These are phyloP conservation scores for Zanthoxylum bungeanum DNA, from an alignment of 345 rosid species.

Conservation along the genomic window DNA sequence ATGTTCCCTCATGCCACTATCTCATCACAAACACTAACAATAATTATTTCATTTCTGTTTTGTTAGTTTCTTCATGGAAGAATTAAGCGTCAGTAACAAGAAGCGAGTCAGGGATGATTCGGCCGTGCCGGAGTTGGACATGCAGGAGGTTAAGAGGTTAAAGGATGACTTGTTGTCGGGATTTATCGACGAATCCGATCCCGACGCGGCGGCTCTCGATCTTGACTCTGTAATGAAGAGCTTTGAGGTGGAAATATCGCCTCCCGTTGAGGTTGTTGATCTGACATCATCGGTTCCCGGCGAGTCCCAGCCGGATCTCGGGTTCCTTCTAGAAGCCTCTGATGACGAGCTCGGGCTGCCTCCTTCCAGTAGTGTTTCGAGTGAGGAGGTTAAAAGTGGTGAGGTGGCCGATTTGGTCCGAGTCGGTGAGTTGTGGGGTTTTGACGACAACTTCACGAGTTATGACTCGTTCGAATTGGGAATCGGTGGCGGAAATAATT, in stretches of 20 bases:
- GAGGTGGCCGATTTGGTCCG: constrained; percentile 24
- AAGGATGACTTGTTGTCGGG: constrained; percentile 36
- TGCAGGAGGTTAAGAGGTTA: constrained; percentile 40
- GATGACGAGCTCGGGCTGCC: constrained; percentile 57
- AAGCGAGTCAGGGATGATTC: constrained; percentile 52
- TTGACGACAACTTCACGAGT: constrained; percentile 20
- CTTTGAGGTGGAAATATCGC: constrained; percentile 42
- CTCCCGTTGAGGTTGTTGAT: constrained; percentile 10
- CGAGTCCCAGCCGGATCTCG: constrained; percentile 37
- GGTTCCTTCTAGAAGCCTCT: constrained; percentile 46
- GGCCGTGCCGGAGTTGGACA: constrained; percentile 26
- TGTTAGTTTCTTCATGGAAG: constrained; percentile 32
- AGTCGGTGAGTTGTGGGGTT: constrained; percentile 36
- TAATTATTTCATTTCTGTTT: background rate
- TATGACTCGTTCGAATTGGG: constrained; percentile 39
- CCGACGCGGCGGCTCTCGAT: constrained; percentile 24
- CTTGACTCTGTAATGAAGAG: constrained; percentile 46
- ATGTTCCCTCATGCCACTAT: constrained; percentile 25
- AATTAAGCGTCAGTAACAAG: constrained; percentile 13
- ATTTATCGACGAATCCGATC: constrained; percentile 28
- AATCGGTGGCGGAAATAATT: background rate
- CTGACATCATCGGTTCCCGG: constrained; percentile 36
- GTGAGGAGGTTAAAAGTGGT: constrained; percentile 7
- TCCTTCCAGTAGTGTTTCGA: constrained; percentile 15
- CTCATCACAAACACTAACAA: constrained; percentile 13